Conservation (phyloP, 2,329 filamentous ascomycete species). For the Aspergillus sp. region DNA sequence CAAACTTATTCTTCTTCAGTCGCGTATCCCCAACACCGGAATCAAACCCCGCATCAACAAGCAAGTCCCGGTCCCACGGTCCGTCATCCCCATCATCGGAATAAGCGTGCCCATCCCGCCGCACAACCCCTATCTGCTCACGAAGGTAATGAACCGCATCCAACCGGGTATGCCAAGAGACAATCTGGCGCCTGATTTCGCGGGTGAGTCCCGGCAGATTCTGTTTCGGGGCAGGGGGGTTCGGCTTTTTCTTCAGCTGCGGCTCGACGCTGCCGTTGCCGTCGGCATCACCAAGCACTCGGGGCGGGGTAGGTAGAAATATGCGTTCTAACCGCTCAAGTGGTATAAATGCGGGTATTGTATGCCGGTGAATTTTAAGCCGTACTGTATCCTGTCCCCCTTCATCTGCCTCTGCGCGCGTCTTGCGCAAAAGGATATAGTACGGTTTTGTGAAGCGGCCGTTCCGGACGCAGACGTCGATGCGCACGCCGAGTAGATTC, state of each 20-base stretch:
- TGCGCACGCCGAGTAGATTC: constrained; percentile 42
- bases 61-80: constrained; percentile 17
- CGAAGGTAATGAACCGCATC: constrained; percentile 38
- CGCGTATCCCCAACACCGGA: constrained; percentile 6
- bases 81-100: constrained; percentile 18
- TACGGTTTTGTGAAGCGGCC: constrained; percentile 45
- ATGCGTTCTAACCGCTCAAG: constrained; percentile 37
- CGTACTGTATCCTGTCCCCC: constrained; percentile 22
- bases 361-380: constrained; percentile 42
- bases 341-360: constrained; percentile 47
- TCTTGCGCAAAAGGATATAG: constrained; percentile 41
- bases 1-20: constrained; percentile 24
- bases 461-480: constrained; percentile 41
- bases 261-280: constrained; percentile 13
- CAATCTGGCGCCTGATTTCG: constrained; percentile 41
- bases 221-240: constrained; percentile 25
- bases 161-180: constrained; percentile 42
- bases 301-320: constrained; percentile 27
- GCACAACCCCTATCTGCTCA: constrained; percentile 30
- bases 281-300: constrained; percentile 13
- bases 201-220: constrained; percentile 38
- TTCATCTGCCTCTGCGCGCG: constrained; percentile 20
- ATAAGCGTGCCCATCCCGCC: constrained; percentile 11
- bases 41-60: constrained; percentile 10
- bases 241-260: constrained; percentile 21